Evolutionary conservation across 192 early-diverging fungal genomes (phyloP).

Genomic region (Phycomyces nitens): DNA sequence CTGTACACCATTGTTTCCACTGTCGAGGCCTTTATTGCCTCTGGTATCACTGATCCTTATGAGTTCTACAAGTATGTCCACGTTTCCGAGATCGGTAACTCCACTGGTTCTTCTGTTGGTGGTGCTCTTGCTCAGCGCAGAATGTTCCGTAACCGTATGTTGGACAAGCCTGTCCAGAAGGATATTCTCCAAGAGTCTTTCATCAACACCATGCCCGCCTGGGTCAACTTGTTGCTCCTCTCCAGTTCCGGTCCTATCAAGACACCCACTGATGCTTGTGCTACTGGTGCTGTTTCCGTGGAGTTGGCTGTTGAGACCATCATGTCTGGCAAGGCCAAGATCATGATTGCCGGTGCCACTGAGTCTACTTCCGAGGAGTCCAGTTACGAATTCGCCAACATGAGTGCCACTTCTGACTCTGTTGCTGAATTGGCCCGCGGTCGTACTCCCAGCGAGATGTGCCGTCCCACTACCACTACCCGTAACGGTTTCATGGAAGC

Average conservation of each 20-base stretch:
- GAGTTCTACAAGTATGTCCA: conserved; percentile 97
- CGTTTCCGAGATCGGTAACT: conserved; percentile 91
- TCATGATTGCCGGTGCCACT: conserved; percentile 89
- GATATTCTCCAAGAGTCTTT: conserved; percentile 96
- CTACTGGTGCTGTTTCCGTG: conserved; percentile 85
- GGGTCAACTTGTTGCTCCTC: conserved; percentile 95
- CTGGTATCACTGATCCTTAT: conserved; percentile 94
- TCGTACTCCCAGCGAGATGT: conserved; percentile 86
- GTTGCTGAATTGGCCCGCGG: conserved; percentile 81
- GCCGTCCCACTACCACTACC: conserved; percentile 85
- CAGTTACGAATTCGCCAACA: conserved; percentile 92
- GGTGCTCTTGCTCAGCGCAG: conserved; percentile 76
- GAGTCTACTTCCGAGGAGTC: conserved; percentile 94
- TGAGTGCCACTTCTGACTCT: conserved; percentile 89
- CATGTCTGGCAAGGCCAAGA: conserved; percentile 84
- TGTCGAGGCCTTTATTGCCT: conserved; percentile 85
- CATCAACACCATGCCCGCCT: conserved; percentile 93
- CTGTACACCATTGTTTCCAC: conserved; percentile 87
- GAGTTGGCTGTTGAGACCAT: conserved; percentile 92
- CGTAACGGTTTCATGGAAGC: conserved; percentile 91
- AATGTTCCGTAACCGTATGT: conserved; percentile 73
- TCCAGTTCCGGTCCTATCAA: conserved; percentile 92
- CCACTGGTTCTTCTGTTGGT: conserved; percentile 86
- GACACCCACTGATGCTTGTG: conserved; percentile 91
- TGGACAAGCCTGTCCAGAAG: conserved; percentile 82